phyloP scores from a whole-genome alignment of 495 filamentous ascomycete species.

The Penicillium odoratum region DNA sequence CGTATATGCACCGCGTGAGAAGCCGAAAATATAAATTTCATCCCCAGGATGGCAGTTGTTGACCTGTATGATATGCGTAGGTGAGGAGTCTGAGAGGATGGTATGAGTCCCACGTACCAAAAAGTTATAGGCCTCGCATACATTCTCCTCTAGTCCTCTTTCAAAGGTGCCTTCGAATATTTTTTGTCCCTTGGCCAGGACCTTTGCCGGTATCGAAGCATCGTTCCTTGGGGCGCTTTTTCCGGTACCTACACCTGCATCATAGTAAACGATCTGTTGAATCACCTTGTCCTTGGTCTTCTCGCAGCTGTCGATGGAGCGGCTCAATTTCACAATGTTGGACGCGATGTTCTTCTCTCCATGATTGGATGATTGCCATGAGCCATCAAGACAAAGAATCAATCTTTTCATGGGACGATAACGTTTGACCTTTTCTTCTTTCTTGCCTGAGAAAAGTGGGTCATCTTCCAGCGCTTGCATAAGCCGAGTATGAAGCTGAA shows the following conservation, averaged over 20 bases:
- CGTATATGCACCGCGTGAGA: constrained; percentile 59
- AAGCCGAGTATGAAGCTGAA: neutral
- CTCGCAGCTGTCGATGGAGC: constrained; percentile 12
- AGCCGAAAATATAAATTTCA: constrained; percentile 59
- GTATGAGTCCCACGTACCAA: constrained; percentile 37
- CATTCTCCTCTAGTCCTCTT: constrained; percentile 4
- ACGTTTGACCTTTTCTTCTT: neutral
- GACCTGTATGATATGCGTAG: neutral
- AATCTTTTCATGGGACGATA: neutral
- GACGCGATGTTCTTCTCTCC: constrained; percentile 21
- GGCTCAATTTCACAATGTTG: constrained; percentile 21
- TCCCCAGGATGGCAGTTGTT: constrained; percentile 35
- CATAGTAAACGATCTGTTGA: constrained; percentile 27
- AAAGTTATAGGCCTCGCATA: constrained; percentile 4
- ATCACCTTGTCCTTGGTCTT: constrained; percentile 6
- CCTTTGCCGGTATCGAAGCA: neutral
- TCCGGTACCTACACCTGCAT: constrained; percentile 21
- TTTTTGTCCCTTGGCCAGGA: neutral
- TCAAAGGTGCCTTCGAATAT: constrained; percentile 1
- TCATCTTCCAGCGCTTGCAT: neutral
- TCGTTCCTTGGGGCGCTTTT: neutral
- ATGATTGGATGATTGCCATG: constrained; percentile 21
- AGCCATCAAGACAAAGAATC: constrained; percentile 25
- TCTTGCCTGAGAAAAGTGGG: neutral
- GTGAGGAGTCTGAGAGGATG: neutral